A percentile compares a stretch with the other conserved stretches of the same genome.
Evolutionary conservation across 2,329 filamentous ascomycete genomes (phyloP).

Genomic region (Dactylellina drechsleri): DNA sequence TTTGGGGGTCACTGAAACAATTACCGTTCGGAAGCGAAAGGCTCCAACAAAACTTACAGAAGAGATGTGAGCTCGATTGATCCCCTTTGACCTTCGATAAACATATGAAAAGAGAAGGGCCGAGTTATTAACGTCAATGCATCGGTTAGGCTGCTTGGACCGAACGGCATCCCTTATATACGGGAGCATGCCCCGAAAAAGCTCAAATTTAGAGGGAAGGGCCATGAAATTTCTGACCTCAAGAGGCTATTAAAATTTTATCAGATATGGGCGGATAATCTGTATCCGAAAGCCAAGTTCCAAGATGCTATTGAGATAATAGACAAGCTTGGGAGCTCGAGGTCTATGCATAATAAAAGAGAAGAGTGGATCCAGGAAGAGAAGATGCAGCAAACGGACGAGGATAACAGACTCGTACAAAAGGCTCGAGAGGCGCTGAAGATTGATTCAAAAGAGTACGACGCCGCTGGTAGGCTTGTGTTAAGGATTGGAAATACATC

Average conservation of each 20-base stretch:
- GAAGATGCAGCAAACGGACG: slow-evolving; percentile 60
- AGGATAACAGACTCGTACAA: slow-evolving; percentile 44
- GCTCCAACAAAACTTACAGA: slow-evolving; percentile 90
- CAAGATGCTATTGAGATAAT: slow-evolving; percentile 88
- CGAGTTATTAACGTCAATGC: slow-evolving; percentile 7
- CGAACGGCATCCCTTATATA: slow-evolving; percentile 83
- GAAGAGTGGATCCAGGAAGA: slow-evolving; percentile 56
- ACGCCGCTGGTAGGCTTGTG: slow-evolving; percentile 55
- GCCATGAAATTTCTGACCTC: slow-evolving; percentile 85
- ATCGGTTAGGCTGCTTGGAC: slow-evolving; percentile 75
- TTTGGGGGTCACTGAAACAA: slow-evolving; percentile 85
- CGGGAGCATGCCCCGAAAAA: slow-evolving; percentile 74
- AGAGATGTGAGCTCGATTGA: slow-evolving; percentile 66
- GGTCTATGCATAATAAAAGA: slow-evolving; percentile 64
- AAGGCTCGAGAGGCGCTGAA: slow-evolving; percentile 24
- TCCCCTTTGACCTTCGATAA: background rate
- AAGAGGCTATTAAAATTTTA: slow-evolving; percentile 86
- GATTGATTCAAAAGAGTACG: slow-evolving; percentile 56
- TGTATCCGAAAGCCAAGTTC: slow-evolving; percentile 95
- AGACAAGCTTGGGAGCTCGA: slow-evolving; percentile 92
- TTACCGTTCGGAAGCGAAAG: slow-evolving; percentile 81
- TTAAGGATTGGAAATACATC: slow-evolving; percentile 63
- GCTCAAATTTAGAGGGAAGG: slow-evolving; percentile 88
- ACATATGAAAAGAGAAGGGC: too few relatives aligned
- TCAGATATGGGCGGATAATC: slow-evolving; percentile 94